Conservation (phyloP, 805 yeast species). For the Jamesozyma gamospora region DNA sequence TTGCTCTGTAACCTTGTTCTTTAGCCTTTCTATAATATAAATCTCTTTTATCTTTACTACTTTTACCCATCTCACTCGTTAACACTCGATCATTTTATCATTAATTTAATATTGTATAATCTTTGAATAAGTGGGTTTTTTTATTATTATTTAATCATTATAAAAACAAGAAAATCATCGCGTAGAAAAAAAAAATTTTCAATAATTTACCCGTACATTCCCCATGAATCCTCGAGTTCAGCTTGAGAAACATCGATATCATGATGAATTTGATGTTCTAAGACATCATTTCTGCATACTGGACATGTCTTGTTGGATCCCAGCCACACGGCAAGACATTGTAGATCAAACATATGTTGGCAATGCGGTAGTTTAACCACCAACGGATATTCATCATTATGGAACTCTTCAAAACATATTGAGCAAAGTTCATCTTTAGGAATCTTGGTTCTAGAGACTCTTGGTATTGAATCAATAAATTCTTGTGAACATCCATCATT, state of each 20-base stretch:
- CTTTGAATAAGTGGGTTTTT: no score
- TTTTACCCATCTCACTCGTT: constrained; percentile 62
- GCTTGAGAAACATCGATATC: constrained; percentile 39
- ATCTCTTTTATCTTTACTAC: constrained; percentile 91
- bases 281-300: constrained; percentile 66
- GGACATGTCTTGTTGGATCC: constrained; percentile 71
- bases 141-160: neutral
- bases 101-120: neutral
- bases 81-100: no score
- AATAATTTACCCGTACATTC: constrained; percentile 55
- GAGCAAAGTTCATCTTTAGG: constrained; percentile 58
- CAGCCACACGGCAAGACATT: constrained; percentile 87
- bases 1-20: constrained; percentile 95
- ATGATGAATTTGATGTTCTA: constrained; percentile 30
- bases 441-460: constrained; percentile 43
- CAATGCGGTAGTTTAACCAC: constrained; percentile 72
- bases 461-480: constrained; percentile 65
- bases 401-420: constrained; percentile 67
- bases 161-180: neutral
- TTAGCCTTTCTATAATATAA: constrained; percentile 87
- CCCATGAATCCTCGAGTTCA: constrained; percentile 64
- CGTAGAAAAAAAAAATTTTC: neutral
- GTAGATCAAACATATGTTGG: constrained; percentile 74
- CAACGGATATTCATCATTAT: constrained; percentile 67
- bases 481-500: constrained; percentile 52